Base-by-base conservation (phyloP, 306 rosid species). In the Begonia masoniana region DNA sequence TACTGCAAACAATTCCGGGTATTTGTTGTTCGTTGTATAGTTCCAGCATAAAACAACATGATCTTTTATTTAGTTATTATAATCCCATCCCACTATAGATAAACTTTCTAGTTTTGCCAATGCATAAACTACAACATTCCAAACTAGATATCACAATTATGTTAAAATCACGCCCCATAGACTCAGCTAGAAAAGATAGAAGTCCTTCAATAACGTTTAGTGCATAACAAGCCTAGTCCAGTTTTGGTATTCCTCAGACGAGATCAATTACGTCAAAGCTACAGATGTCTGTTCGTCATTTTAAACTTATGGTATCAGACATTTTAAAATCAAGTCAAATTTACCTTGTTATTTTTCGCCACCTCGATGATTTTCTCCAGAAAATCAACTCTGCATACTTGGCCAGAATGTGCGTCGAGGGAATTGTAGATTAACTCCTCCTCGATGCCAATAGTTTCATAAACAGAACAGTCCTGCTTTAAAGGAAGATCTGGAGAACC, bases 331-430 rank as follows among this genome's bases (percentile, higher is more conserved):
- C 9, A 31, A 4, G 9, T 36, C n/a, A 47, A 10, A 50, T 13
- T 53, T 76, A 87, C 96, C 96, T 87, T 83, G 75, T 73, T 78
- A 58, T 70, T 73, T 78, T 76, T 83, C 15, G 91, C 91, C 54
- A 81, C 85, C 21, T 83, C 83, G 55, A 87, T 76, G 42, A 78
- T 74, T 67, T 83, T 78, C 63, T 83, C 91, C 72, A 83, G 87
- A 68, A 72, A 54, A 57, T 78, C 82, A 64, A 69, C 59, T 56
- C 71, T 73, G 67, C 76, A 71, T 52, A 54, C 61, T 71, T 74
- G 76, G 54, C 63, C 63, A 60, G 78, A 78, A n/a, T 62, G 70
- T 56, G 66, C 35, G 46, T 54, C 16, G 15, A 43, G 36, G 59
- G 69, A 41, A 58, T 53, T 56, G 23, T 24, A 62, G 24, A 43